These are phyloP conservation scores for Trichoderma brevicompactum DNA, from an alignment of 2,329 filamentous ascomycete species.

Conservation along the genomic window DNA sequence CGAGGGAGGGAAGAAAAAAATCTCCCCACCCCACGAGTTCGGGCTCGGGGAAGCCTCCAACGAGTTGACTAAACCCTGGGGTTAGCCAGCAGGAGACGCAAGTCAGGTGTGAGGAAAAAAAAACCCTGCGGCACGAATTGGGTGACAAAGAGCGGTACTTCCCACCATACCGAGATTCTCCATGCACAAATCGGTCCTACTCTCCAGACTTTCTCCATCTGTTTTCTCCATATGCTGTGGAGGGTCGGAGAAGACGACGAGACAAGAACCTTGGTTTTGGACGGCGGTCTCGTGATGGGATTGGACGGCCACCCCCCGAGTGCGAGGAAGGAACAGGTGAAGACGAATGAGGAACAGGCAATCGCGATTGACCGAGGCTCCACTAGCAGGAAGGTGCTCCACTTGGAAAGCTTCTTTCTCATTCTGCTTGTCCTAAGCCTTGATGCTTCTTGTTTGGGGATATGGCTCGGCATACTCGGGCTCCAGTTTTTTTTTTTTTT, in stretches of 20 bases:
- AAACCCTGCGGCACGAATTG: not conserved
- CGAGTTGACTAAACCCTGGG: constrained; percentile 6
- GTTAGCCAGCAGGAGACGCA: constrained; percentile 6
- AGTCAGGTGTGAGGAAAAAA: constrained; percentile 22
- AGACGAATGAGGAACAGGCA: constrained; percentile 13
- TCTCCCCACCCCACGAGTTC: constrained; percentile 21
- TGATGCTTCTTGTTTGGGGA: constrained; percentile 2
- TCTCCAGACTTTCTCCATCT: constrained; percentile 23
- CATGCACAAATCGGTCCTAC: constrained; percentile 25
- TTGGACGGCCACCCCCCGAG: constrained; percentile 14
- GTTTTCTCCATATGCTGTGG: constrained; percentile 20
- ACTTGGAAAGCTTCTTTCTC: constrained; percentile 23
- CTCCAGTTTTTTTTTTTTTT: constrained; percentile 11
- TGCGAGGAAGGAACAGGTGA: not conserved
- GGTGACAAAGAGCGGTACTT: constrained; percentile 16
- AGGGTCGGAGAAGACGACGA: not conserved
- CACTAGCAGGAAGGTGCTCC: constrained; percentile 8
- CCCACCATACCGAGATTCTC: constrained; percentile 24
- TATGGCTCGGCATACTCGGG: constrained; percentile 22
- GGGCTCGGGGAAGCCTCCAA: constrained; percentile 21
- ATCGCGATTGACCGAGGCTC: constrained; percentile 20
- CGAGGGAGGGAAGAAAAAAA: not conserved
- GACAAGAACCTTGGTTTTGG: not conserved
- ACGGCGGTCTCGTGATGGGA: constrained; percentile 1
- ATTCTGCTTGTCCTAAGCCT: not conserved